Conservation (phyloP, 148 eudicot species). For the Persicaria tinctoria region DNA sequence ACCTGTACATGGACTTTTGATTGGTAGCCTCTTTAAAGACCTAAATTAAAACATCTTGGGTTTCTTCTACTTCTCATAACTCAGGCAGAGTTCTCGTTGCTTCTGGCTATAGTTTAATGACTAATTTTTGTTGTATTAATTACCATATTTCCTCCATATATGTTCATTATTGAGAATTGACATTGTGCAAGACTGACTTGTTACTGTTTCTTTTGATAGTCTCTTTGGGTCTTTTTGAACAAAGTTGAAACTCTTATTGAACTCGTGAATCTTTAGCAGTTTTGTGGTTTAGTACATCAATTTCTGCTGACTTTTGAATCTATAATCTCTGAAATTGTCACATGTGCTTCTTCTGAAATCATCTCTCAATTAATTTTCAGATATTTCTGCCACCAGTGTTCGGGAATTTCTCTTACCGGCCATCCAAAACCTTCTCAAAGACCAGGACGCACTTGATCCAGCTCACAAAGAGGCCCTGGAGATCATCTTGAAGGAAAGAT, state of each 20-base stretch:
- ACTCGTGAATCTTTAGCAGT: neutral
- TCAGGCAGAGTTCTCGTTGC: neutral
- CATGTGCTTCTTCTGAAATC: neutral
- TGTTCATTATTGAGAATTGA: neutral
- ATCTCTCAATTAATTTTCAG: constrained; percentile 28
- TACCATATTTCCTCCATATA: neutral
- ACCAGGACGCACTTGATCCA: constrained; percentile 88
- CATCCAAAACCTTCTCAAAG: constrained; percentile 78
- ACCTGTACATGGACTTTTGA: too few species aligned
- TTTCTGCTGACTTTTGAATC: neutral
- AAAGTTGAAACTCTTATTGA: neutral
- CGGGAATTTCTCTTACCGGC: constrained; percentile 76
- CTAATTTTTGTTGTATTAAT: neutral
- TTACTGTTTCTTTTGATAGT: neutral
- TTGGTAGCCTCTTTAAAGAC: too few species aligned
- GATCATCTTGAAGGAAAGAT: constrained; percentile 81
- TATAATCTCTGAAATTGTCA: neutral
- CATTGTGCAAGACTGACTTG: neutral
- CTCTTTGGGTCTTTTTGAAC: neutral
- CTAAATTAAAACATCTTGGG: neutral
- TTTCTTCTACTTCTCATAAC: neutral
- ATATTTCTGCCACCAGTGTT: constrained; percentile 65
- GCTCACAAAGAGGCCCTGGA: constrained; percentile 96
- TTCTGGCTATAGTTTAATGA: neutral
- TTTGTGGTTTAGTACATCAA: neutral